These are phyloP conservation scores for Heimioporus sp. DNA, from an alignment of 768 basidiomycete genomes.

Conservation along the genomic window DNA sequence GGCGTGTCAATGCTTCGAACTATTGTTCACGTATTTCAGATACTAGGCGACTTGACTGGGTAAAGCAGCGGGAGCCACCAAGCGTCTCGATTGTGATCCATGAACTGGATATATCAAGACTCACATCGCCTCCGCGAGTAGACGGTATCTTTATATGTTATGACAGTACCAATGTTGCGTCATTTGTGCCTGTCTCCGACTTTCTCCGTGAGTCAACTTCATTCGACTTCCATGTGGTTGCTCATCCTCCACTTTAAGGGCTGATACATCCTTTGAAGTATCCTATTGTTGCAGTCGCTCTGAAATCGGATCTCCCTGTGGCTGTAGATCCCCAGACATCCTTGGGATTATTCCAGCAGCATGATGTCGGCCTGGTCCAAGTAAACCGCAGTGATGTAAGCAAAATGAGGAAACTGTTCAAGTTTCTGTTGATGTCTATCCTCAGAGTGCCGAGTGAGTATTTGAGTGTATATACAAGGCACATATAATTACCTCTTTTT, in stretches of 20 bases:
- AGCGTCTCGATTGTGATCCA: slow-evolving; percentile 50
- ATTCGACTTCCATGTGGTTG: slow-evolving; percentile 4
- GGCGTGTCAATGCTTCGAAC: neutral
- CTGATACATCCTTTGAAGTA: slow-evolving; percentile 55
- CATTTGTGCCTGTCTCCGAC: slow-evolving; percentile 63
- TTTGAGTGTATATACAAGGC: neutral
- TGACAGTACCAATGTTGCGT: slow-evolving; percentile 60
- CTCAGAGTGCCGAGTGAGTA: slow-evolving; percentile 44
- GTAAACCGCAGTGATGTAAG: slow-evolving; percentile 61
- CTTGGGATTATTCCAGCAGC: slow-evolving; percentile 47
- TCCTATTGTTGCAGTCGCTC: slow-evolving; percentile 75
- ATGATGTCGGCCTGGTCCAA: slow-evolving; percentile 79
- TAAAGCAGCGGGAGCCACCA: slow-evolving; percentile 40
- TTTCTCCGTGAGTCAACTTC: slow-evolving; percentile 60
- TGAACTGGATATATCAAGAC: slow-evolving; percentile 56
- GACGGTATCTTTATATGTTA: slow-evolving; percentile 88
- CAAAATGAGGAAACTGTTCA: slow-evolving; percentile 74
- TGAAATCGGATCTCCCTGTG: slow-evolving; percentile 74
- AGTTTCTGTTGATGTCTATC: slow-evolving; percentile 69
- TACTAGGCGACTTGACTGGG: slow-evolving; percentile 30
- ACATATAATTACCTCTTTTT: slow-evolving; percentile 15
- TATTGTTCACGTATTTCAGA: slow-evolving; percentile 31
- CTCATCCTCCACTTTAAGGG: slow-evolving; percentile 38
- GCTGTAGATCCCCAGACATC: slow-evolving; percentile 58
- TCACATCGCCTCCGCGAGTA: slow-evolving; percentile 54